Evolutionary conservation across 2,329 filamentous ascomycete genomes (phyloP).

Genomic region (Didymella exigua): DNA sequence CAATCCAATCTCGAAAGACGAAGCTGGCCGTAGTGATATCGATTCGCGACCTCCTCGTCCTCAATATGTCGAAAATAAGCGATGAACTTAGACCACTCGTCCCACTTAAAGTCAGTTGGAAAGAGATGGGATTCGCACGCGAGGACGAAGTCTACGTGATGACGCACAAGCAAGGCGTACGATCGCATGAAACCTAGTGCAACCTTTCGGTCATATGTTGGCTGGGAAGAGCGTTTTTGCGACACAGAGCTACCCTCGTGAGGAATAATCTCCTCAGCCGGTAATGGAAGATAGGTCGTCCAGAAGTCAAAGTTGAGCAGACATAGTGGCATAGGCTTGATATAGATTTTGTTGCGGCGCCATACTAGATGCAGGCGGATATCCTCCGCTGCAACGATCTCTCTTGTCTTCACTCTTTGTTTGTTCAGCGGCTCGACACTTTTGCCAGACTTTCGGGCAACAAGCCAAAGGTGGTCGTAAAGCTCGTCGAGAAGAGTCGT

Average conservation of each 20-base stretch:
- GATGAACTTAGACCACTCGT: slow-evolving; percentile 13
- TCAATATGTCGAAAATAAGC: slow-evolving; percentile 2
- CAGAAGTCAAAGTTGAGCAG: slow-evolving; percentile 17
- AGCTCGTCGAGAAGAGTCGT: not conserved
- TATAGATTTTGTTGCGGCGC: slow-evolving; percentile 26
- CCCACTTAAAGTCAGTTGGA: slow-evolving; percentile 5
- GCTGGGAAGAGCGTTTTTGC: not conserved
- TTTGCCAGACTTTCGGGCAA: not conserved
- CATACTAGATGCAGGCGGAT: slow-evolving; percentile 27
- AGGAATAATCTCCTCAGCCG: not conserved
- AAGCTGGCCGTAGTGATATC: slow-evolving; percentile 20
- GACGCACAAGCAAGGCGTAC: slow-evolving; percentile 11
- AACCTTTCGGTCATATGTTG: not conserved
- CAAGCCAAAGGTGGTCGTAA: not conserved
- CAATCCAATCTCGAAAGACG: slow-evolving; percentile 19
- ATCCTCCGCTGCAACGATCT: slow-evolving; percentile 28
- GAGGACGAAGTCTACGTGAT: slow-evolving; percentile 11
- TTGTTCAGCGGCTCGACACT: not conserved
- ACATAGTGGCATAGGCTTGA: slow-evolving; percentile 21
- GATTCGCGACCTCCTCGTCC: slow-evolving; percentile 12
- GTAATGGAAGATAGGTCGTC: not conserved
- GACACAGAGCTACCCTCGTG: not conserved
- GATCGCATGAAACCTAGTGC: slow-evolving; percentile 16
- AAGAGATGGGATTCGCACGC: slow-evolving; percentile 12
- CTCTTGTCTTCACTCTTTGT: not conserved